phyloP scores from a whole-genome alignment of 1,284 basidiomycete genomes.

The Marasmius tenuissimus region DNA sequence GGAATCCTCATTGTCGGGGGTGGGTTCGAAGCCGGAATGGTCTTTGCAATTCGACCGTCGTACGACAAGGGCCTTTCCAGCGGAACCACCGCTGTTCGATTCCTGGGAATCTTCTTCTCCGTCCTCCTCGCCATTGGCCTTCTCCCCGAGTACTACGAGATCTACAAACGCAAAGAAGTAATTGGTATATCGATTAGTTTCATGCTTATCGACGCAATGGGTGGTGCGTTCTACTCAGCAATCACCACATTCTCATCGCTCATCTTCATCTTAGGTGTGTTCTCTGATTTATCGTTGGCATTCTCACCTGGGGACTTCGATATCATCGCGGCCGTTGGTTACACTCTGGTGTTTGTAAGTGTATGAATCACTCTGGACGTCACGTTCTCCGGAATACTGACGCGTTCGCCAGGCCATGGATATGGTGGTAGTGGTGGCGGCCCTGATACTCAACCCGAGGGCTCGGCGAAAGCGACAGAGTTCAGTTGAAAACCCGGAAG shows the following conservation, averaged over 20 bases:
- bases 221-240: constrained; percentile 35
- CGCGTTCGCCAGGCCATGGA: neutral
- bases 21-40: constrained; percentile 60
- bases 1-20: constrained; percentile 44
- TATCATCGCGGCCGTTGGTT: constrained; percentile 63
- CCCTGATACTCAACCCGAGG: neutral
- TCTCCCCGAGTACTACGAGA: constrained; percentile 68
- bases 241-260: neutral
- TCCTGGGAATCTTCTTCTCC: constrained; percentile 68
- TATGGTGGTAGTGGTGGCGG: neutral
- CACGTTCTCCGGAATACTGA: no score
- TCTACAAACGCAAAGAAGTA: constrained; percentile 69
- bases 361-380: neutral
- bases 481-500: neutral
- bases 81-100: constrained; percentile 45
- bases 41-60: constrained; percentile 47
- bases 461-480: neutral
- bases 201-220: constrained; percentile 70
- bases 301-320: constrained; percentile 67
- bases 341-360: constrained; percentile 56
- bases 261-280: constrained; percentile 45
- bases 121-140: constrained; percentile 63
- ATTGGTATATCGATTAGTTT: constrained; percentile 73
- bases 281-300: constrained; percentile 67
- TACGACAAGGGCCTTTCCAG: constrained; percentile 33